Evolutionary conservation across 345 rosid genomes (phyloP).

Genomic region (Psidium guajava): DNA sequence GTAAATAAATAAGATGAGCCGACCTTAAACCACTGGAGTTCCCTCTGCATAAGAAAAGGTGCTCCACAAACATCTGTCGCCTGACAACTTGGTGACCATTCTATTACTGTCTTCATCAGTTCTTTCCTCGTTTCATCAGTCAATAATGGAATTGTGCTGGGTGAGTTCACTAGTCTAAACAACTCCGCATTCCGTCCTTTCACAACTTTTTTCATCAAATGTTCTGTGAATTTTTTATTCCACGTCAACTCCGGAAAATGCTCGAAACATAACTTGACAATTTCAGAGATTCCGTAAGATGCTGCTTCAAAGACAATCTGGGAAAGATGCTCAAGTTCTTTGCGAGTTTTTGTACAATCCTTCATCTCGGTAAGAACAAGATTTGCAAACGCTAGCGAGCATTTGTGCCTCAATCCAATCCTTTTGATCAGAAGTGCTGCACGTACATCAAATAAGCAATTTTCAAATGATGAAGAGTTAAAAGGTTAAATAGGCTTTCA

Average conservation of each 20-base stretch:
- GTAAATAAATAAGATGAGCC: neutral
- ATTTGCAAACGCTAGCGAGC: neutral
- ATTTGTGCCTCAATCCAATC: neutral
- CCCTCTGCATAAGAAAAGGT: neutral
- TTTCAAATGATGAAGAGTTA: neutral
- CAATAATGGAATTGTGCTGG: neutral
- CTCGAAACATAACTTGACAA: neutral
- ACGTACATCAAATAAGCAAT: neutral
- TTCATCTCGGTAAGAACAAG: neutral
- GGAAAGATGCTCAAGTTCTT: neutral
- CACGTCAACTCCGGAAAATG: neutral
- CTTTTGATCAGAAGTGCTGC: neutral
- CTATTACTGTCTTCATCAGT: rapidly evolving
- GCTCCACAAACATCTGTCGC: neutral
- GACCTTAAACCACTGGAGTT: neutral
- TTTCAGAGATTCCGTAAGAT: neutral
- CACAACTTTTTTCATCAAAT: neutral
- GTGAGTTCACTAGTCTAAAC: neutral
- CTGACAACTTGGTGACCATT: neutral
- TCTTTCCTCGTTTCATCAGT: rapidly evolving
- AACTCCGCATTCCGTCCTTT: neutral
- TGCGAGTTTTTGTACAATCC: rapidly evolving
- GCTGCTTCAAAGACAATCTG: neutral
- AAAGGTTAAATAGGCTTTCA: neutral
- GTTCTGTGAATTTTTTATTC: neutral